Evolutionary conservation across 2,329 filamentous ascomycete genomes (phyloP), one percentile per base, ranked within the genome.

Genomic region (Verticillium nubilum): DNA sequence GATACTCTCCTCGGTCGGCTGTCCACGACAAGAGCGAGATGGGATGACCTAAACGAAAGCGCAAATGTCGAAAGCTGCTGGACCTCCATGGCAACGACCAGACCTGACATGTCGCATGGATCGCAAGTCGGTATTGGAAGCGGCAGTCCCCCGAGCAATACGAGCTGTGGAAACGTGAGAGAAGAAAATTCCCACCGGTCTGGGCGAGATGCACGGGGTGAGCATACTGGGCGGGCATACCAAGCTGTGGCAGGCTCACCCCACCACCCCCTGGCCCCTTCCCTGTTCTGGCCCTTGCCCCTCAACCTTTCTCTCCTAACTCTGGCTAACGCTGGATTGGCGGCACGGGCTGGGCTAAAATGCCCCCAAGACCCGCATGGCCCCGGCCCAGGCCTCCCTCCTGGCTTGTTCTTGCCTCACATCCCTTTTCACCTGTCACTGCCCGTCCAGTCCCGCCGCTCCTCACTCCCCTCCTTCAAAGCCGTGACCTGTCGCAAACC

Each of bases 341-440:
- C 42, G 42, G 42, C 42, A 23, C 6, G 7, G 42, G 42, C 42
- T 23, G 42, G 42, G 42, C 42, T 50, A 50, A 50, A 50, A 23
- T 50, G 42, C n/a, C 42, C 42, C 42, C 42, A 50, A 54, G 29
- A 33, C 52, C 52, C 29, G 28, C 52, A 31, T 17, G 25, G 19
- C 27, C 26, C 53, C 53, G 15, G 28, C 27, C 29, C 23, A 17
- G 19, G 19, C 29, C 10, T 56, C 54, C 54, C n/a, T 17, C 54
- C 54, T 4, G 23, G 23, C 31, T 35, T 25, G n/a, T 17, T 26
- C 54, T 26, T 25, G 25, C 54, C 29, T 27, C 54, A 42, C 54
- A 42, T 35, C 31, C 54, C 54, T 26, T 66, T 50, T 68, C 67
- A 63, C 68, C 65, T 63, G 64, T 64, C 62, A 61, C 65, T 66